Conservation (phyloP, 2,329 filamentous ascomycete species). For the Phoma sp. region DNA sequence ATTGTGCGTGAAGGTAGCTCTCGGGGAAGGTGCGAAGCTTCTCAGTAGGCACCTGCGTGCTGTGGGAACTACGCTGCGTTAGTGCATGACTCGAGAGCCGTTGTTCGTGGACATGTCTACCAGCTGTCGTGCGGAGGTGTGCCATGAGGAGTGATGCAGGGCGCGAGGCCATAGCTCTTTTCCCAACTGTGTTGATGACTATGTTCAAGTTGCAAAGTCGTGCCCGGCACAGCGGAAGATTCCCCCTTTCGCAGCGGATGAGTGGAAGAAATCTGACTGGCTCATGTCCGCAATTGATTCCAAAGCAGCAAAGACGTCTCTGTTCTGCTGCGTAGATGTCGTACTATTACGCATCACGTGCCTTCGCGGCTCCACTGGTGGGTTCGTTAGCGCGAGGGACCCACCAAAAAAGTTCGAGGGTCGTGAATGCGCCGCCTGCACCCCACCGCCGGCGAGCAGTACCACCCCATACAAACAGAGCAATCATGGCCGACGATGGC, state of each 20-base stretch:
- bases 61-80: constrained; percentile 21
- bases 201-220: constrained; percentile 4
- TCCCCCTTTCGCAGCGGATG: constrained; percentile 7
- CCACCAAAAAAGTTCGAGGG: constrained; percentile 30
- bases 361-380: constrained; percentile 1
- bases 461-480: constrained; percentile 3
- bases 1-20: constrained; percentile 14
- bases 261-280: constrained; percentile 12
- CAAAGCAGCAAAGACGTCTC: constrained; percentile 30
- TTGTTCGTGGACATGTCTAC: constrained; percentile 18
- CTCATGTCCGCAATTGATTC: constrained; percentile 9
- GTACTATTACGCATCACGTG: constrained; percentile 22
- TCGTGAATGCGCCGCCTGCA: constrained; percentile 1
- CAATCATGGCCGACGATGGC: constrained; percentile 87
- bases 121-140: constrained; percentile 25
- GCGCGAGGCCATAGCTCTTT: constrained; percentile 23
- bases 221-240: constrained; percentile 14
- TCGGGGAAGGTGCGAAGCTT: constrained; percentile 5
- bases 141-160: constrained; percentile 36
- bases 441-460: constrained; percentile 2
- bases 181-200: too few species aligned
- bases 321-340: constrained; percentile 16
- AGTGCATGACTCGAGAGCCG: constrained; percentile 23
- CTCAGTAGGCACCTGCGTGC: constrained; percentile 3
- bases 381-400: constrained; percentile 3